A percentile compares a stretch with the other conserved stretches of the same genome.
phyloP scores from a whole-genome alignment of 2,329 filamentous ascomycete species.

The Epichloe brachyelytri region DNA sequence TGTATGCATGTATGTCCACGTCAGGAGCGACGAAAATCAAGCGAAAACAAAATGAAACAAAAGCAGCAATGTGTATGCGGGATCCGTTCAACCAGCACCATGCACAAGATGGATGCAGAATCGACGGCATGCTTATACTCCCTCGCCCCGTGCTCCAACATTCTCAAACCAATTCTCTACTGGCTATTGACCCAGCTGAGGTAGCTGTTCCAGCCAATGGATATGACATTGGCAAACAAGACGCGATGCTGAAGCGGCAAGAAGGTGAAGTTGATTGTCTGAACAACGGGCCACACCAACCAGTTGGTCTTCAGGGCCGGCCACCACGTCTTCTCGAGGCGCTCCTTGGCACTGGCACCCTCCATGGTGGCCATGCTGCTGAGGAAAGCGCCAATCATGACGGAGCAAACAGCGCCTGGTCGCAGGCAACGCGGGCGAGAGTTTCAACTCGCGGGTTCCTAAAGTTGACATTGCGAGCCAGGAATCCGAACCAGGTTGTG shows the following conservation, averaged over 20 bases:
- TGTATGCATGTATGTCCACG: not conserved
- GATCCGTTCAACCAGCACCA: not conserved
- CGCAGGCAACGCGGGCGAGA: constrained; percentile 61
- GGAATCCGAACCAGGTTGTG: constrained; percentile 74
- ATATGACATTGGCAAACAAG: constrained; percentile 75
- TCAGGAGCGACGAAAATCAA: not conserved
- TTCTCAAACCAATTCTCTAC: constrained; percentile 9
- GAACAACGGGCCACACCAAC: constrained; percentile 77
- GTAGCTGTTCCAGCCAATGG: constrained; percentile 53
- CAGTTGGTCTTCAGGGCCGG: constrained; percentile 71
- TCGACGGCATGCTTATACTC: not conserved
- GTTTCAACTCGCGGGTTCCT: constrained; percentile 56
- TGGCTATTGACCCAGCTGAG: constrained; percentile 47
- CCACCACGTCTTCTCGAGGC: constrained; percentile 58
- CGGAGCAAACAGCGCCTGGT: constrained; percentile 75
- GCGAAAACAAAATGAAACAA: not conserved
- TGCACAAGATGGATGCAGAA: not conserved
- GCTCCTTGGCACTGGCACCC: constrained; percentile 47
- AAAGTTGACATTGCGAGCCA: constrained; percentile 56
- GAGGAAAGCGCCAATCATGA: constrained; percentile 71
- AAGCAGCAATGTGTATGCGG: not conserved
- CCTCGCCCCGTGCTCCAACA: constrained; percentile 1
- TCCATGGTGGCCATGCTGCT: constrained; percentile 75
- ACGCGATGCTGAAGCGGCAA: constrained; percentile 74
- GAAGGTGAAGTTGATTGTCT: constrained; percentile 77